phyloP scores from a whole-genome alignment of 2,329 filamentous ascomycete species.

The Monosporascus sp. region DNA sequence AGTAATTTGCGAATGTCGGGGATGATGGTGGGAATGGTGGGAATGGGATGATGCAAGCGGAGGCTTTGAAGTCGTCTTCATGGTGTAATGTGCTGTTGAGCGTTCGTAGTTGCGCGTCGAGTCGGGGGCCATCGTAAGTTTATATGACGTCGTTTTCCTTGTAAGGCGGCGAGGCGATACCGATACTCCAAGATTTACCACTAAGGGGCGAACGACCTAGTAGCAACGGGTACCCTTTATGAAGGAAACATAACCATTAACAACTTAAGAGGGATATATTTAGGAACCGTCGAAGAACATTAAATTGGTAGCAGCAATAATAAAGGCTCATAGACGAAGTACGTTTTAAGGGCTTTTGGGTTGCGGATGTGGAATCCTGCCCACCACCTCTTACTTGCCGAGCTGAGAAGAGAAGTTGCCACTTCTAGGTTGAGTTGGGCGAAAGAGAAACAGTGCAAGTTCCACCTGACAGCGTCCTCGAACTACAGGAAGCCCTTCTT shows the following conservation, averaged over 20 bases:
- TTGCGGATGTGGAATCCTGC: neutral
- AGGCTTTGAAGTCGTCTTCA: slow-evolving; percentile 28
- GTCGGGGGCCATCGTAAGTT: slow-evolving; percentile 21
- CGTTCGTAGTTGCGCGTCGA: slow-evolving; percentile 21
- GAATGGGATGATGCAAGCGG: slow-evolving; percentile 22
- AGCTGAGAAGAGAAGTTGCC: neutral
- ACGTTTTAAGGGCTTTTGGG: neutral
- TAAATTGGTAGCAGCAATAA: neutral
- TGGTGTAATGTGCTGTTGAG: slow-evolving; percentile 23
- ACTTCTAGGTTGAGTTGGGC: neutral
- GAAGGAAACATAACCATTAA: neutral
- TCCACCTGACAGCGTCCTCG: neutral
- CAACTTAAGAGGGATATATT: neutral
- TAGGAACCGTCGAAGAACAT: neutral
- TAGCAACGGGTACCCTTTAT: neutral
- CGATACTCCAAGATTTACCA: too few relatives aligned
- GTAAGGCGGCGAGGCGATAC: neutral
- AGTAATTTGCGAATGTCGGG: slow-evolving; percentile 32
- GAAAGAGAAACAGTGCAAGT: neutral
- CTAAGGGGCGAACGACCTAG: too few relatives aligned
- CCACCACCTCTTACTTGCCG: neutral
- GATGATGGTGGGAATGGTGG: slow-evolving; percentile 16
- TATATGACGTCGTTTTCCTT: slow-evolving; percentile 4
- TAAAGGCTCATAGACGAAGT: neutral
- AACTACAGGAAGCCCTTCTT: neutral